phyloP scores from a whole-genome alignment of 495 filamentous ascomycete genomes.

The Penicillium coffeae region DNA sequence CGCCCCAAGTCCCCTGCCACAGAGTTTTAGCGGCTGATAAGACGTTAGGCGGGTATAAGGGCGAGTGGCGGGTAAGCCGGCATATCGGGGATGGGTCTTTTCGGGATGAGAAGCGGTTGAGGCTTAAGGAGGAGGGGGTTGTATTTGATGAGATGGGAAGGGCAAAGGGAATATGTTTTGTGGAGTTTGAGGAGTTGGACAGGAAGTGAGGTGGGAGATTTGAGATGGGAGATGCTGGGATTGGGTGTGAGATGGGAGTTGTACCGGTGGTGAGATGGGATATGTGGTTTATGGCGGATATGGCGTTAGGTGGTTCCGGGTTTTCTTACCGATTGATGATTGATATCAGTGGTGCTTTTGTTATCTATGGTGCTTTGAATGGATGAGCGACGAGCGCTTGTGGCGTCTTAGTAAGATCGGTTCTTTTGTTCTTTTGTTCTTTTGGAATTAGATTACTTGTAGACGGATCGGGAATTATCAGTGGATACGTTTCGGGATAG shows the following conservation, averaged over 20 bases:
- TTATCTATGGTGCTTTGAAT: too few relatives aligned
- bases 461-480: too few relatives aligned
- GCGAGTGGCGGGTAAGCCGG: constrained; percentile 23
- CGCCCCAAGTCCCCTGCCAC: constrained; percentile 56
- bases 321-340: too few relatives aligned
- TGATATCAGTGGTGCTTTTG: too few relatives aligned
- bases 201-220: constrained; percentile 2
- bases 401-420: too few relatives aligned
- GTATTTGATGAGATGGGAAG: constrained; percentile 26
- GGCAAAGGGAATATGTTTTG: constrained; percentile 26
- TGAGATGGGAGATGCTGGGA: too few relatives aligned
- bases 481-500: too few relatives aligned
- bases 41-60: constrained; percentile 33
- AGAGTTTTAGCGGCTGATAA: constrained; percentile 34
- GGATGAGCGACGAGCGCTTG: too few relatives aligned
- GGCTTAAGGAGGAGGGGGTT: constrained; percentile 30
- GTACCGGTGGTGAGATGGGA: neutral
- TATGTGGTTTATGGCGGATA: constrained; percentile 41
- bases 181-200: constrained; percentile 26
- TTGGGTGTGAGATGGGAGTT: neutral
- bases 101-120: constrained; percentile 25
- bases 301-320: too few relatives aligned
- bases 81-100: constrained; percentile 21
- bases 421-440: too few relatives aligned
- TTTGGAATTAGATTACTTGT: too few relatives aligned